Base-by-base conservation (phyloP, 306 rosid genomes). In the Mimosa bimucronata region DNA sequence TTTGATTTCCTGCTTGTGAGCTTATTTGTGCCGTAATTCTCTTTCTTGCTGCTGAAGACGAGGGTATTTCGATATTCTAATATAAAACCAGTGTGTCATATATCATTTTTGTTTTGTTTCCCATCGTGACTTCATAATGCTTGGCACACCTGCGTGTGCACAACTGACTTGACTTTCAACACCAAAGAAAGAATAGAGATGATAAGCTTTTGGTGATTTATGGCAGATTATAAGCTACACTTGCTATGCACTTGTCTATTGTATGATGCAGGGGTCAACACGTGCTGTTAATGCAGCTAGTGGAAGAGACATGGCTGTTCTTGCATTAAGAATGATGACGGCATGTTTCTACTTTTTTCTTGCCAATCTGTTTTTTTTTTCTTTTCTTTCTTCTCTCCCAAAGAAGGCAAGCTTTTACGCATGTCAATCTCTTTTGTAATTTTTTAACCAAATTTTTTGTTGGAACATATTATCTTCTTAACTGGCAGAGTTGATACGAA, bases 261-360 rank as follows among this genome's bases (percentile, higher is more conserved):
- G 60, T 73, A 69, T 89, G 77, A 74, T 80, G 71, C 91, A 92
- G 98, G 98, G 97, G 45, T 86, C 90, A 23, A 76, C 90, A 75
- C 92, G 98, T 77, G 70, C 92, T 86, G 92, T 94, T 79, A 94
- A 92, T 77, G 94, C 97, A 53, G 97, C 98, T 57, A 94, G 97
- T 46, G 98, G 91, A 84, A 91, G 92, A 79, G 98, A 94, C 87
- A 85, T 92, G 93, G 82, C 91, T 78, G 97, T 94, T 76, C 92
- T 94, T 86, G 97, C 98, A 34, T 90, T 94, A 72, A 97, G 98
- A 91, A 92, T 92, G 97, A 89, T 92, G 74, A 89, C n/a, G n/a
- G n/a, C n/a, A n/a, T n/a, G n/a, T n/a, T n/a, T n/a, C n/a, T n/a
- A n/a, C n/a, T n/a, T n/a, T n/a, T n/a, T n/a, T n/a, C n/a, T n/a